Evolutionary conservation across 106 monocot genomes (phyloP), one percentile per base, ranked within the genome.

Genomic region (Dendrobium nobile): DNA sequence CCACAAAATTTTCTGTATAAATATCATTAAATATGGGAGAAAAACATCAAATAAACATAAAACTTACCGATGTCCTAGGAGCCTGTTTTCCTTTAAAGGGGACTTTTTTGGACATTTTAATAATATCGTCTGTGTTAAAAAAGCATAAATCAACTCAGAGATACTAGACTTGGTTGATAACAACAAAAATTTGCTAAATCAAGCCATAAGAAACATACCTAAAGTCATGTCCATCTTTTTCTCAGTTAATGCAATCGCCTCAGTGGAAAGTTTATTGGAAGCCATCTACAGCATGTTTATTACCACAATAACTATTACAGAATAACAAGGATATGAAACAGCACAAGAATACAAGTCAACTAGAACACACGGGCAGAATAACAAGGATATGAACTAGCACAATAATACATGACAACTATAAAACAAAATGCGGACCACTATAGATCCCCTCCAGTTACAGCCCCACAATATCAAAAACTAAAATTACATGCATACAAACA

Each of bases 81-180:
- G 89, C 80, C 80, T 78, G 88, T 68, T 84, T 90, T 44, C 84
- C 94, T 67, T 86, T 88, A 18, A 58, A 72, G 48, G 44, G 76
- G 58, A 77, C 79, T 81, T 92, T 92, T 92, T 92, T 94, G 4
- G 94, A 91, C 94, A 98, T 98, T 79, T 92, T 92, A 54, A 98
- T 98, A 77, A 98, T 98, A 76, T 98, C 98, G 80, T 98, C 98
- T 98, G 70, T 28, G 80, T 61, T 77, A 75, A 48, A 79, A 9
- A 20, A 61, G 45, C 2, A 82, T 20, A 37, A 78, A 59, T 37
- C 7, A 19, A 40, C 5, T 54, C 18, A 78, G 4, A 27, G 5
- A 11, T 40, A 78, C n/a, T 31, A 47, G 58, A 20, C 18, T 59
- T 18, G 2, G 6, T 37, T 27, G 0, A 59, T 19, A 59, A 56